A percentile compares a stretch with the other conserved stretches of the same genome.
Conservation (phyloP, 495 filamentous ascomycete genomes). For the Hypoxylon intermedium region DNA sequence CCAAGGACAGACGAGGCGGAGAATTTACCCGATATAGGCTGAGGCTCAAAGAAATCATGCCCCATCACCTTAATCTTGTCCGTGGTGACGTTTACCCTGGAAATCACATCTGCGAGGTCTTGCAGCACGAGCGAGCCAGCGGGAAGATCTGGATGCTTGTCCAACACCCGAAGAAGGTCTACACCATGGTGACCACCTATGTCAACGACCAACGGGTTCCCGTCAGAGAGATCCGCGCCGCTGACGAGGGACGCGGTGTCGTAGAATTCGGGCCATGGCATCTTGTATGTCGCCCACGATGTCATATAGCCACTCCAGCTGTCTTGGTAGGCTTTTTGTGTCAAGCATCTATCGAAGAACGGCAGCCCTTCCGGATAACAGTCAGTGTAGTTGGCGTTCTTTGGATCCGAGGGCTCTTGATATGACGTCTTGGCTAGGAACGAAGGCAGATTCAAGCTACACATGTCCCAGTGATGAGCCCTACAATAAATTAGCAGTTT, state of each 20-base stretch:
- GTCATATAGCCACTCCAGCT: constrained; percentile 30
- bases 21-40: constrained; percentile 41
- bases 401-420: constrained; percentile 29
- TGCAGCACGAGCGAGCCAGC: constrained; percentile 49
- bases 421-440: constrained; percentile 37
- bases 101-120: constrained; percentile 47
- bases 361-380: constrained; percentile 25
- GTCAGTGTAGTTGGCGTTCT: constrained; percentile 27
- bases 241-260: constrained; percentile 31
- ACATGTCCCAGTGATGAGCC: constrained; percentile 23
- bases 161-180: constrained; percentile 44
- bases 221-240: constrained; percentile 32
- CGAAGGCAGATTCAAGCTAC: constrained; percentile 17
- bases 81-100: constrained; percentile 23
- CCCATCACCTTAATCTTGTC: constrained; percentile 41
- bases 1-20: constrained; percentile 28
- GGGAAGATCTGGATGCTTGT: constrained; percentile 43
- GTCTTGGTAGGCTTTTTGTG: constrained; percentile 22
- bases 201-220: constrained; percentile 48
- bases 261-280: constrained; percentile 41
- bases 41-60: constrained; percentile 45
- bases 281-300: constrained; percentile 25
- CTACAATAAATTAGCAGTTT: constrained; percentile 17
- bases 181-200: constrained; percentile 53
- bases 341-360: constrained; percentile 30